Base-by-base conservation (phyloP, 2,329 filamentous ascomycete genomes). In the Aureobasidium mangrovei region DNA sequence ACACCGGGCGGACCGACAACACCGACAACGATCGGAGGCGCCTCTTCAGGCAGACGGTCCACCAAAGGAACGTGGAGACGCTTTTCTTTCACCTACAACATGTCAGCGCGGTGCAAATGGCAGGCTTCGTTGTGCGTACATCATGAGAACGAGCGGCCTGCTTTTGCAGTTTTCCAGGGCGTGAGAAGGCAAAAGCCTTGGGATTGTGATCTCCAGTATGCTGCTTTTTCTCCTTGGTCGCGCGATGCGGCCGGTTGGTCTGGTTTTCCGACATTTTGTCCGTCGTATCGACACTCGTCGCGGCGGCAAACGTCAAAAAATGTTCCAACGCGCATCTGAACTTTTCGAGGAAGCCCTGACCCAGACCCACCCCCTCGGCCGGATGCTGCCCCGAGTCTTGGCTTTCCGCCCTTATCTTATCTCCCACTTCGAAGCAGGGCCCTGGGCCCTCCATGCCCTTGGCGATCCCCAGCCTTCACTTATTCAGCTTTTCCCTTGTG, bases 41-140 rank as follows among this genome's bases (percentile, higher is more conserved):
- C 87, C 74, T 97, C 93, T 71, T 97, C 91, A 60, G 93, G 91
- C 29, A 97, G 77, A 62, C 94, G 85, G 76, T 98, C 93, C 73
- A 97, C 87, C 68, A 95, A 86, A 42, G 93, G 93, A 18, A 98
- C 93, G 77, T 98, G 94, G 38, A 97, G 79, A 57, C 91, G 83
- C 73, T 94, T 96, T 73, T 98, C 94, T 78, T 89, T 93, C 71
- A 95, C 84, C 86, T 91, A 65, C 9, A 10, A 40, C 5, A n/a
- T 31, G 40, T 59, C 38, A 55, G 48, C 10, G 5, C 24, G n/a
- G 33, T 36, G 31, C 39, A 3, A 44, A 43, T 18, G n/a, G 24
- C 10, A 7, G 9, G 27, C n/a, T 12, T 3, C 2, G 29, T 26
- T 26, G 10, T 5, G 39, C 74, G 29, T 74, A 85, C 83, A 79